Percentiles rank a stretch among this genome's conserved stretches.
Conservation (phyloP, 305 asterid genomes). For the Rubia balearica region DNA sequence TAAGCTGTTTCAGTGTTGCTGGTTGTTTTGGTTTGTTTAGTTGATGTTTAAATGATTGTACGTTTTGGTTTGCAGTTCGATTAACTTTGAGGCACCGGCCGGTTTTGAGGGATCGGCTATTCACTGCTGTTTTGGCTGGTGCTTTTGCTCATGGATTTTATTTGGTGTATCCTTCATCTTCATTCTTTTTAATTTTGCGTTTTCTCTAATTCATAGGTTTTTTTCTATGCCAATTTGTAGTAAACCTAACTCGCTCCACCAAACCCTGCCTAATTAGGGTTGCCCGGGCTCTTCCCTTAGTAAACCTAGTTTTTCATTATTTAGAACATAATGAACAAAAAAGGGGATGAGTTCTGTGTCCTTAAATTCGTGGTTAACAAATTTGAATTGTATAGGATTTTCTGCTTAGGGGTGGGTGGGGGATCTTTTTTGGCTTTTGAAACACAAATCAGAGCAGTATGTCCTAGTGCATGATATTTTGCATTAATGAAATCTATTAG, state of each 20-base stretch:
- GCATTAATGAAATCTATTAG: background rate
- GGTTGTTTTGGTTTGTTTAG: background rate
- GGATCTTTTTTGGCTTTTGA: background rate
- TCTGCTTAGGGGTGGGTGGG: background rate
- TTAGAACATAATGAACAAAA: too few relatives aligned
- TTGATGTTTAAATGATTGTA: background rate
- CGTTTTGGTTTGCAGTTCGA: slow-evolving; percentile 49
- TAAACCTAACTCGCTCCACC: too few relatives aligned
- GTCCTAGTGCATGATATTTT: background rate
- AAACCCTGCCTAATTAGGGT: too few relatives aligned
- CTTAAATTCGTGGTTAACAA: too few relatives aligned
- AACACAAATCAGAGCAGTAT: background rate
- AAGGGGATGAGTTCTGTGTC: too few relatives aligned
- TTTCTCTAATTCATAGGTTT: background rate
- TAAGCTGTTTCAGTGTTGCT: slow-evolving; percentile 2
- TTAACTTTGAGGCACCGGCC: slow-evolving; percentile 70
- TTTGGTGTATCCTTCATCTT: slow-evolving; percentile 72
- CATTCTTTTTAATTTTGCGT: background rate
- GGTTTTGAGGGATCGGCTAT: slow-evolving; percentile 83
- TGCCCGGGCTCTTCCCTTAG: too few relatives aligned
- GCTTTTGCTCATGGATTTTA: slow-evolving; percentile 79
- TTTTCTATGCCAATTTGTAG: background rate
- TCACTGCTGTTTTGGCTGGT: slow-evolving; percentile 66
- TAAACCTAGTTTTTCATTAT: too few relatives aligned
- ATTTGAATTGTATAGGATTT: too few relatives aligned